Conservation (phyloP, 768 basidiomycete species). For the Psilocybe subaeruginosa region DNA sequence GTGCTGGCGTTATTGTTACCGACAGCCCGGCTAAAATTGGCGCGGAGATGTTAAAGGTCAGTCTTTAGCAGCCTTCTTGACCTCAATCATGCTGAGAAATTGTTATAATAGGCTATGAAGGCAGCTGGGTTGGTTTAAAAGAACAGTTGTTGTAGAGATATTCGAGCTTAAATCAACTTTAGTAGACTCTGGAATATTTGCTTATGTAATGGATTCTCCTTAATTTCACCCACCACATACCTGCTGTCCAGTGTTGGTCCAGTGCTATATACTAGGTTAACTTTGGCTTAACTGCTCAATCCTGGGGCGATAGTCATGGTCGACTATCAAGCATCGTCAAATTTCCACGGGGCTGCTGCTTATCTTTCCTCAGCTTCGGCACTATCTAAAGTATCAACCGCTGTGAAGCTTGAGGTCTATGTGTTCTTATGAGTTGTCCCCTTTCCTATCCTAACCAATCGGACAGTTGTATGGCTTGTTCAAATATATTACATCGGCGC, state of each 20-base stretch:
- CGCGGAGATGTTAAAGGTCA: constrained; percentile 82
- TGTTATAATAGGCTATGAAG: constrained; percentile 66
- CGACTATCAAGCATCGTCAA: constrained; percentile 28
- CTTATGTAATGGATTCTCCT: constrained; percentile 23
- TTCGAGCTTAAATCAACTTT: background rate
- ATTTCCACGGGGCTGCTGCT: constrained; percentile 61
- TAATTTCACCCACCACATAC: constrained; percentile 5
- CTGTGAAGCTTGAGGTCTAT: constrained; percentile 76
- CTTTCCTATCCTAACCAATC: constrained; percentile 32
- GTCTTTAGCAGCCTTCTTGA: constrained; percentile 19
- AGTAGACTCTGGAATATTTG: constrained; percentile 5
- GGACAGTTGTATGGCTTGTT: constrained; percentile 83
- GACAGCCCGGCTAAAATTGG: constrained; percentile 97
- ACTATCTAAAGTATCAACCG: constrained; percentile 54
- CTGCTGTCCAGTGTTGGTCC: background rate
- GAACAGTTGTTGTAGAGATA: constrained; percentile 5
- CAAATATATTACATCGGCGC: constrained; percentile 71
- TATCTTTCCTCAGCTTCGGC: constrained; percentile 65
- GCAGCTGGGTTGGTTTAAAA: constrained; percentile 66
- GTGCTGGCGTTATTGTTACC: constrained; percentile 91
- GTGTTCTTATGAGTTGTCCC: constrained; percentile 24
- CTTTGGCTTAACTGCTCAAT: too few species aligned
- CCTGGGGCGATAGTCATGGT: constrained; percentile 6
- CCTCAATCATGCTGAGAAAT: background rate
- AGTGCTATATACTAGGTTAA: background rate